Evolutionary conservation across 2,329 filamentous ascomycete genomes (phyloP).

Genomic region (Penicillium paneum): DNA sequence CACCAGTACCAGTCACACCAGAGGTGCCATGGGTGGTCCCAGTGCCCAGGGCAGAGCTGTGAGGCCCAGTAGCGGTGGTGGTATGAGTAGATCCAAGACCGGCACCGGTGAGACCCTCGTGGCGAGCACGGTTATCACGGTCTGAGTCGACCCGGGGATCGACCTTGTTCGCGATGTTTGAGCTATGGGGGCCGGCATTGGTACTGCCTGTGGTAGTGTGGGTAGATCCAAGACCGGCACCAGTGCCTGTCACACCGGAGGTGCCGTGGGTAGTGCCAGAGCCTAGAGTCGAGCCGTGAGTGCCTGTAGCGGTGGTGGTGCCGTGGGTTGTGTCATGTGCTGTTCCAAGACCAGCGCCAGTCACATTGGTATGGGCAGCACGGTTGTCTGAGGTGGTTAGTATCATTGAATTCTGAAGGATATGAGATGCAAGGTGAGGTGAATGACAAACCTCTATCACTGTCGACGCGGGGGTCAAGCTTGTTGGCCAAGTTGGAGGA

Average conservation of each 20-base stretch:
- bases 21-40: background rate
- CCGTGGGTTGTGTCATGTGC: background rate
- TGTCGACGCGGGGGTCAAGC: slow-evolving; percentile 20
- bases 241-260: background rate
- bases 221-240: no score
- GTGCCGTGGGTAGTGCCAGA: background rate
- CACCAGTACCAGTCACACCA: background rate
- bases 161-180: slow-evolving; percentile 19
- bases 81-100: background rate
- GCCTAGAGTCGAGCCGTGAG: background rate
- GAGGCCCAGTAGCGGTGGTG: no score
- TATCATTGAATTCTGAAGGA: background rate
- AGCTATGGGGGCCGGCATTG: slow-evolving; percentile 19
- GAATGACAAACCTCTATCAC: slow-evolving; percentile 13
- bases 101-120: background rate
- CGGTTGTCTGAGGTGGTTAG: background rate
- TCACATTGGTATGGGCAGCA: slow-evolving; percentile 6
- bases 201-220: background rate
- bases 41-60: background rate
- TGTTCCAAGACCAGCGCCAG: background rate
- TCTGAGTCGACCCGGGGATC: slow-evolving; percentile 28
- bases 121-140: slow-evolving; percentile 1
- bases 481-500: slow-evolving; percentile 18
- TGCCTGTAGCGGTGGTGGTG: no score
- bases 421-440: background rate